Conservation (phyloP, 148 eudicot species). For the Rhododendron henanense region DNA sequence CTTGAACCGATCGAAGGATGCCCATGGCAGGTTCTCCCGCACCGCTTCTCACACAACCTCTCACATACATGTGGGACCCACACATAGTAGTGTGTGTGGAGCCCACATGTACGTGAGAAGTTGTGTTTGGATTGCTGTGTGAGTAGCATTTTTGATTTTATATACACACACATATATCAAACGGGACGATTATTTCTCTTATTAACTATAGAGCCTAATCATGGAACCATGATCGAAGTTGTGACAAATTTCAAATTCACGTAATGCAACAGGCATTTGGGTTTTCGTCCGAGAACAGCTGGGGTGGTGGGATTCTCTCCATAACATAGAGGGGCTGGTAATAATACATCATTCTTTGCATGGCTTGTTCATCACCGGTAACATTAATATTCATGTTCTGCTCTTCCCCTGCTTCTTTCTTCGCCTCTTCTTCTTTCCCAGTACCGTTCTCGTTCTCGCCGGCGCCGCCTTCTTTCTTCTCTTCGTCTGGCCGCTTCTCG, state of each 20-base stretch:
- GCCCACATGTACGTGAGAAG: too few species aligned
- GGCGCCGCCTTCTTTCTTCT: slow-evolving; percentile 17
- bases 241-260: slow-evolving; percentile 12
- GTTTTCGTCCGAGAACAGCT: slow-evolving; percentile 90
- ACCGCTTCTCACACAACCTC: too few species aligned
- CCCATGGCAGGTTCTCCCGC: too few species aligned
- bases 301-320: slow-evolving; percentile 92
- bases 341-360: slow-evolving; percentile 61
- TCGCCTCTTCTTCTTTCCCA: neutral
- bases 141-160: too few species aligned
- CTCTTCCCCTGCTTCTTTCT: slow-evolving; percentile 15
- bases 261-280: slow-evolving; percentile 88
- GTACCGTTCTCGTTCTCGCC: neutral
- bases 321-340: slow-evolving; percentile 59
- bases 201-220: neutral
- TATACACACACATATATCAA: neutral
- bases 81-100: too few species aligned
- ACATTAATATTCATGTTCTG: neutral
- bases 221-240: neutral
- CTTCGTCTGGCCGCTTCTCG: slow-evolving; percentile 12
- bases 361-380: slow-evolving; percentile 38
- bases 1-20: neutral
- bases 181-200: neutral
- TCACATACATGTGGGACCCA: too few species aligned
- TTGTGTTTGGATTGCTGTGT: too few species aligned